phyloP scores from a whole-genome alignment of 2,329 filamentous ascomycete genomes.

The Tolypocladium album region DNA sequence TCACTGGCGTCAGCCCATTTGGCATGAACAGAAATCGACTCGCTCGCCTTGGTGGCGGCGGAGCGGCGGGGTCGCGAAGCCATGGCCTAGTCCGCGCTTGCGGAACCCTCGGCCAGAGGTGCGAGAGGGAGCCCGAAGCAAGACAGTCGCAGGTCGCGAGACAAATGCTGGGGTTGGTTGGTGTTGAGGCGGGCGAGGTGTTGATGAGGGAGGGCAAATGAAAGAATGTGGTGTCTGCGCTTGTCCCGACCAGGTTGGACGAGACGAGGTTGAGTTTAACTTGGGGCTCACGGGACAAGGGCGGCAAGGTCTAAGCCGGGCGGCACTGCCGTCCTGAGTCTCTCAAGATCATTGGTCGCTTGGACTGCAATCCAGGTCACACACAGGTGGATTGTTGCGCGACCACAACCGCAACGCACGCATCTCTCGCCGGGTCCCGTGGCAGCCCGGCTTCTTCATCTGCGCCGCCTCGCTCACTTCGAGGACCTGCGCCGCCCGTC shows the following conservation, averaged over 20 bases:
- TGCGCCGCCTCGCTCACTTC: not conserved
- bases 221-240: not conserved
- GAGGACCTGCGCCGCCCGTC: not conserved
- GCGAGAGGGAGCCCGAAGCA: not conserved
- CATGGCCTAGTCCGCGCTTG: conserved; percentile 22
- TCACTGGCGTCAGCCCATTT: conserved; percentile 29
- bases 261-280: conserved; percentile 2
- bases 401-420: not conserved
- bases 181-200: not conserved
- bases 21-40: conserved; percentile 30
- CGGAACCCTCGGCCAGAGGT: not conserved
- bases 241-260: not conserved
- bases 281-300: not conserved
- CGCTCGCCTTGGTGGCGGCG: conserved; percentile 29
- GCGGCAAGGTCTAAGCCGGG: not conserved
- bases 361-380: not conserved
- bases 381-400: not conserved
- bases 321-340: not conserved
- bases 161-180: not conserved
- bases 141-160: not conserved
- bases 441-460: not conserved
- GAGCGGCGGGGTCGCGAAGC: conserved; percentile 35
- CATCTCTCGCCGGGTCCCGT: not conserved
- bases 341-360: conserved; percentile 1
- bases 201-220: not conserved